Evolutionary conservation across 805 yeast genomes (phyloP).

Genomic region (Wickerhamomyces bisporus): DNA sequence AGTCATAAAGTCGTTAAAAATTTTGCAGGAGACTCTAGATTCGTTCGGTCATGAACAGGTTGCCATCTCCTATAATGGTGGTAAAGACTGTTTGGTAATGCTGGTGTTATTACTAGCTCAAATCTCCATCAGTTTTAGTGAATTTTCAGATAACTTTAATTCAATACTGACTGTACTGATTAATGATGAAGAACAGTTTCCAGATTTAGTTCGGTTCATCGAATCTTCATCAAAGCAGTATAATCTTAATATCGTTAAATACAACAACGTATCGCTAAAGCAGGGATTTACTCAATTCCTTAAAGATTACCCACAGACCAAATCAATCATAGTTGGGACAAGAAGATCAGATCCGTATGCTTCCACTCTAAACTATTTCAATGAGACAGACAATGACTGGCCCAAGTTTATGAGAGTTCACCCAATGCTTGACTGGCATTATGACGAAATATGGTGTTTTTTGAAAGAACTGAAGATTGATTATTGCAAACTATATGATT

Average conservation of each 20-base stretch:
- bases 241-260: conserved; percentile 41
- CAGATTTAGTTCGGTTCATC: conserved; percentile 66
- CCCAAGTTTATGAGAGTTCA: conserved; percentile 80
- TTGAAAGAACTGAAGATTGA: conserved; percentile 49
- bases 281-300: conserved; percentile 67
- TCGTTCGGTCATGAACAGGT: conserved; percentile 35
- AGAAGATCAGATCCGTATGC: conserved; percentile 88
- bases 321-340: conserved; percentile 82
- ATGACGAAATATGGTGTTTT: conserved; percentile 82
- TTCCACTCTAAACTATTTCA: conserved; percentile 48
- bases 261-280: conserved; percentile 44
- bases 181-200: conserved; percentile 67
- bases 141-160: conserved; percentile 20
- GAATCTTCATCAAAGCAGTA: conserved; percentile 47
- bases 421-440: conserved; percentile 87
- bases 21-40: not conserved
- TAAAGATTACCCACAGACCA: conserved; percentile 42
- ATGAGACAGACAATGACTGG: conserved; percentile 86
- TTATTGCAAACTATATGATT: conserved; percentile 74
- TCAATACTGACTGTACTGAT: conserved; percentile 62
- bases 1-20: not conserved
- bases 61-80: conserved; percentile 90
- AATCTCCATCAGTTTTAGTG: conserved; percentile 25
- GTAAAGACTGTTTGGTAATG: conserved; percentile 93
- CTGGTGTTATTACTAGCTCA: conserved; percentile 67